phyloP scores from a whole-genome alignment of 352 stramenopile species.

The Globisporangium camurandrum region DNA sequence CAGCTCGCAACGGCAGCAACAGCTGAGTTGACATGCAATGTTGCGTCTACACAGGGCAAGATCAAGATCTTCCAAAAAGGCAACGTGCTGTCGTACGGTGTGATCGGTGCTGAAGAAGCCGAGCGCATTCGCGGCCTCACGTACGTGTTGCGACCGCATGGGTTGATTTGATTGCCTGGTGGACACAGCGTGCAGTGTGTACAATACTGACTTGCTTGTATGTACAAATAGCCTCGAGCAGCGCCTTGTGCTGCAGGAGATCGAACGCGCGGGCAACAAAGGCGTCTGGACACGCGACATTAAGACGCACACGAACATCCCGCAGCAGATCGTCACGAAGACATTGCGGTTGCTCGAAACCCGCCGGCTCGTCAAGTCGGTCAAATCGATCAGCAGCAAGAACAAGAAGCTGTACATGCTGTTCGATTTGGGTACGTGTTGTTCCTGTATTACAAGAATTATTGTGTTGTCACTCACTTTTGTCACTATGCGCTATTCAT shows the following conservation, averaged over 20 bases:
- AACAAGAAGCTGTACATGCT: constrained; percentile 99
- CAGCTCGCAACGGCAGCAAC: background rate
- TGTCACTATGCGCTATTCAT: constrained; percentile 11
- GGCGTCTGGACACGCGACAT: constrained; percentile 99
- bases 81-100: constrained; percentile 75
- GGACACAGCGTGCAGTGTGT: too few species aligned
- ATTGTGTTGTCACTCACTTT: too few species aligned
- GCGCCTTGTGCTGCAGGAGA: constrained; percentile 88
- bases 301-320: constrained; percentile 96
- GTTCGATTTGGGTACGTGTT: constrained; percentile 85
- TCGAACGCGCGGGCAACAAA: constrained; percentile 95
- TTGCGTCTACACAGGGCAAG: constrained; percentile 45
- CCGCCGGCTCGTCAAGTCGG: constrained; percentile 96
- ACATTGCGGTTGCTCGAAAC: constrained; percentile 96
- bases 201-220: too few species aligned
- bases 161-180: background rate
- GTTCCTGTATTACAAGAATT: too few species aligned
- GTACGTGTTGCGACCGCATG: constrained; percentile 23
- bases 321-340: constrained; percentile 95
- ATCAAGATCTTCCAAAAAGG: constrained; percentile 89
- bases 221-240: constrained; percentile 54
- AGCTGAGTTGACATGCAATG: too few species aligned
- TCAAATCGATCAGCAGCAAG: constrained; percentile 99
- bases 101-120: constrained; percentile 77
- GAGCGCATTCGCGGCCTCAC: constrained; percentile 80